Conservation (phyloP, 177 flowering plant species). For the Vitis hybrid region DNA sequence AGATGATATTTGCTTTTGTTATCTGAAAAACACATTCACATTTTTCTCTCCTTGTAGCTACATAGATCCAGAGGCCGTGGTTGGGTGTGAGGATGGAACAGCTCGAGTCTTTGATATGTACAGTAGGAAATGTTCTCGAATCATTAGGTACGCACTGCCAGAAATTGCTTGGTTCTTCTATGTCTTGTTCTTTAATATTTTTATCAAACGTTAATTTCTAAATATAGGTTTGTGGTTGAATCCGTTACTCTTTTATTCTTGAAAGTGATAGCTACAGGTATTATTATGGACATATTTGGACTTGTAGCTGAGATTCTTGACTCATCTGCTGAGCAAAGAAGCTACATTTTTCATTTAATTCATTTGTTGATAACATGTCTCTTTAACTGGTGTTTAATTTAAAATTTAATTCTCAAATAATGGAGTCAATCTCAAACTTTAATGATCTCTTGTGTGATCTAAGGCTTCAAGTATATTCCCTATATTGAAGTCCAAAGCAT, state of each 20-base stretch:
- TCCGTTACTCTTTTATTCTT: too few relatives aligned
- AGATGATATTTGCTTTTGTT: background rate
- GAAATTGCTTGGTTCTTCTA: background rate
- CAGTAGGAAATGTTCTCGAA: conserved; percentile 73
- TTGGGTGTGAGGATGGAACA: conserved; percentile 92
- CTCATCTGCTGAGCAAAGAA: background rate
- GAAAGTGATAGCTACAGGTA: too few relatives aligned
- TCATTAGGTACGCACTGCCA: conserved; percentile 54
- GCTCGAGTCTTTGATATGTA: conserved; percentile 92
- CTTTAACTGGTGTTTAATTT: background rate
- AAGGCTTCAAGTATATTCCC: too few relatives aligned
- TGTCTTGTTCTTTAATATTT: background rate
- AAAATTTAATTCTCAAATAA: too few relatives aligned
- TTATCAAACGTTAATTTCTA: background rate
- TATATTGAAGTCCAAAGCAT: too few relatives aligned
- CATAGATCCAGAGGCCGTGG: conserved; percentile 83
- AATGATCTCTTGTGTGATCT: too few relatives aligned
- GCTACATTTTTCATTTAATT: background rate
- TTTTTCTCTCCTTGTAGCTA: conserved; percentile 50
- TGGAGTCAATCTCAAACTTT: too few relatives aligned
- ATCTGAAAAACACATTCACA: background rate
- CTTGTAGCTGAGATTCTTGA: background rate
- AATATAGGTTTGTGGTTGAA: background rate
- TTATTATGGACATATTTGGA: background rate
- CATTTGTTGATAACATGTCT: background rate